Evolutionary conservation across 306 rosid genomes (phyloP).

Genomic region (Cucurbita argyrosperma): DNA sequence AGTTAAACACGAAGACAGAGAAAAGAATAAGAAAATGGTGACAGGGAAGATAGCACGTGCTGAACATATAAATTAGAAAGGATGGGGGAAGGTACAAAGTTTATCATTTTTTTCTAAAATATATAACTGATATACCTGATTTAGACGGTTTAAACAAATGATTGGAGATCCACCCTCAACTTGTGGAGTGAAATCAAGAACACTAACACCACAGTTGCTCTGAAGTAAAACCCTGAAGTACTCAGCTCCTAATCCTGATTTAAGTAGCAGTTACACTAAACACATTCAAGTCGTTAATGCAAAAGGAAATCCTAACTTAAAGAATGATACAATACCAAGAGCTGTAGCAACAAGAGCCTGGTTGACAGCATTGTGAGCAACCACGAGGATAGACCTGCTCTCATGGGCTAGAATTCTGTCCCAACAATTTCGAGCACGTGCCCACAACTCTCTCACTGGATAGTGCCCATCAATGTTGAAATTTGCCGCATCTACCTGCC

Average conservation of each 20-base stretch:
- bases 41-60: not conserved
- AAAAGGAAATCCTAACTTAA: conserved; percentile 4
- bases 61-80: not conserved
- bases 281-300: conserved; percentile 1
- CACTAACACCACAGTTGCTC: conserved; percentile 92
- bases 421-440: conserved; percentile 75
- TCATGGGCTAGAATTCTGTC: conserved; percentile 55
- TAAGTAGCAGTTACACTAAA: not conserved
- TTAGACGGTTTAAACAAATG: conserved; percentile 79
- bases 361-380: conserved; percentile 97
- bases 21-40: not conserved
- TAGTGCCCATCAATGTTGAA: conserved; percentile 78
- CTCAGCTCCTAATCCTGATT: conserved; percentile 58
- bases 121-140: conserved; percentile 46
- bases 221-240: conserved; percentile 82
- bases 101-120: not conserved
- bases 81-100: not conserved
- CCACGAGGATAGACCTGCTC: conserved; percentile 78
- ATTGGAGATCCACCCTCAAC: conserved; percentile 55
- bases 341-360: conserved; percentile 97
- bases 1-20: not conserved
- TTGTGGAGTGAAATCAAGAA: conserved; percentile 66
- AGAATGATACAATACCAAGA: conserved; percentile 42
- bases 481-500: conserved; percentile 80
- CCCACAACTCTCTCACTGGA: conserved; percentile 94